Percentiles rank a stretch among this genome's conserved stretches.
Evolutionary conservation across 495 filamentous ascomycete genomes (phyloP).

Genomic region (Penicillium desertorum): DNA sequence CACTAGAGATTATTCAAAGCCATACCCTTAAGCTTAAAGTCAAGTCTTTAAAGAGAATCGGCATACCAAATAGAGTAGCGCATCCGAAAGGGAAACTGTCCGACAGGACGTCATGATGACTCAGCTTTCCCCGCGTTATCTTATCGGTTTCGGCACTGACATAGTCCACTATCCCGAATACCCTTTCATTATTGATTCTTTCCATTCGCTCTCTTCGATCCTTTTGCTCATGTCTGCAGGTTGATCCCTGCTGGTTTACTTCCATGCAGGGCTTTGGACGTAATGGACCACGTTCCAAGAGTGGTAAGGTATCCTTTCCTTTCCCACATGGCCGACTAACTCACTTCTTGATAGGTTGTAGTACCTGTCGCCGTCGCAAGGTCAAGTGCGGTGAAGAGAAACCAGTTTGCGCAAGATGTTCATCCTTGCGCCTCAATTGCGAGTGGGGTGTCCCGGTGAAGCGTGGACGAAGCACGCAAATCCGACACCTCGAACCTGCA

Average conservation of each 20-base stretch:
- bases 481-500: slow-evolving; percentile 37
- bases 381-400: slow-evolving; percentile 57
- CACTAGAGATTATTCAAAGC: not conserved
- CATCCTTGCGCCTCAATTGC: slow-evolving; percentile 31
- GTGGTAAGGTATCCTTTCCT: slow-evolving; percentile 26
- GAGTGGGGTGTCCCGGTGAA: slow-evolving; percentile 44
- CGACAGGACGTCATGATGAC: not conserved
- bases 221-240: slow-evolving; percentile 15
- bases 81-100: not conserved
- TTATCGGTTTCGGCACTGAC: slow-evolving; percentile 4
- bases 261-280: slow-evolving; percentile 30
- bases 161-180: slow-evolving; percentile 11
- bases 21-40: too few relatives aligned
- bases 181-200: not conserved
- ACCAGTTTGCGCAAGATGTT: slow-evolving; percentile 50
- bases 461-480: slow-evolving; percentile 29
- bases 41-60: not conserved
- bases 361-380: slow-evolving; percentile 56
- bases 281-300: slow-evolving; percentile 50
- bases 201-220: slow-evolving; percentile 5
- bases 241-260: slow-evolving; percentile 25
- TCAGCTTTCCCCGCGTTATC: slow-evolving; percentile 14
- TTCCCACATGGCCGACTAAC: slow-evolving; percentile 2
- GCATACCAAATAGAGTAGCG: not conserved
- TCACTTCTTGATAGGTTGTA: slow-evolving; percentile 36